Evolutionary conservation across 2,329 filamentous ascomycete genomes (phyloP).

Genomic region (Aspergillus ibericus): DNA sequence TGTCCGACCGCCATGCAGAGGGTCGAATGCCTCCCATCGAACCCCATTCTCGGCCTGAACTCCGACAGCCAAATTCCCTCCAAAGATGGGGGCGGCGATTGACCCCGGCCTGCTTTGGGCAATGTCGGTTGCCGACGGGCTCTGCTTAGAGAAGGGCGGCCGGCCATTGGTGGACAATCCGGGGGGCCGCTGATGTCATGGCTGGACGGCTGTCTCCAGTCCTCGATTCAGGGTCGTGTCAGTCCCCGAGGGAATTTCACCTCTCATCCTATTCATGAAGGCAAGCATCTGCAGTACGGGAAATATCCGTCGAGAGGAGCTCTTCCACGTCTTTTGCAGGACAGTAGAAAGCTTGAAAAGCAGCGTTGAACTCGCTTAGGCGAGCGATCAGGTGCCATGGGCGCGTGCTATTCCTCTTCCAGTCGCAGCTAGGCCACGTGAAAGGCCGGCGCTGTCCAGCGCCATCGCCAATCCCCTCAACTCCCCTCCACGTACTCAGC

Average conservation of each 20-base stretch:
- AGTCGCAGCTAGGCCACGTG: conserved; percentile 4
- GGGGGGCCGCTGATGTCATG: not conserved
- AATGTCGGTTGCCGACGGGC: conserved; percentile 27
- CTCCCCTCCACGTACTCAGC: not conserved
- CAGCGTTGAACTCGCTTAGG: not conserved
- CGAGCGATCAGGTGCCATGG: not conserved
- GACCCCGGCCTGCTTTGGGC: conserved; percentile 17
- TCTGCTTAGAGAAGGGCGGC: conserved; percentile 7
- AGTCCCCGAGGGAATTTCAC: not conserved
- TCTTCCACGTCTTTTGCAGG: not conserved
- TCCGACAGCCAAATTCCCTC: conserved; percentile 2
- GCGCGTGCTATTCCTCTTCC: not conserved
- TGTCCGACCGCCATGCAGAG: not conserved
- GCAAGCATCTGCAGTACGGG: not conserved
- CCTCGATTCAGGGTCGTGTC: not conserved
- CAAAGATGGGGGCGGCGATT: conserved; percentile 18
- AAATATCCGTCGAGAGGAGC: not conserved
- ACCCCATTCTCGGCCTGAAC: conserved; percentile 13
- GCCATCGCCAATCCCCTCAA: not conserved
- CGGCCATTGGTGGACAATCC: conserved; percentile 27
- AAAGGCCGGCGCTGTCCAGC: not conserved
- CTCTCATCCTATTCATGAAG: not conserved
- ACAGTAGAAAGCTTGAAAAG: not conserved
- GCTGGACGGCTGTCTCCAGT: not conserved
- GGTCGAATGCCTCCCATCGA: not conserved